These are phyloP conservation scores for Brettanomyces anomalus DNA, from an alignment of 805 yeast genomes.

Conservation along the genomic window DNA sequence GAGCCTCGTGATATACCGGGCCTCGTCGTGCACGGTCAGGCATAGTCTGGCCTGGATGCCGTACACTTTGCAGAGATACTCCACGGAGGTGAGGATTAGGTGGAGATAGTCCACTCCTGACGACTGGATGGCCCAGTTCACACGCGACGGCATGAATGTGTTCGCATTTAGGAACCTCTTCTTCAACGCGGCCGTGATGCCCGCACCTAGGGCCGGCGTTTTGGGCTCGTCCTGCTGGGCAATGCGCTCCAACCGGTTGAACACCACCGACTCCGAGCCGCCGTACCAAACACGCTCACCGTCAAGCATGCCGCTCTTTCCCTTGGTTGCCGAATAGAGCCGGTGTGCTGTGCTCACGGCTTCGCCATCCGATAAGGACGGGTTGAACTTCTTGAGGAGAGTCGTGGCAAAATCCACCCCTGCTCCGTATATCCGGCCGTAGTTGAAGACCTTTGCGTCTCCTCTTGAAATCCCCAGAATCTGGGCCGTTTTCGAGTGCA, in stretches of 20 bases:
- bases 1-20: conserved; percentile 68
- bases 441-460: conserved; percentile 92
- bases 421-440: conserved; percentile 97
- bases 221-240: conserved; percentile 74
- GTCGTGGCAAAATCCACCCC: conserved; percentile 86
- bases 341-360: conserved; percentile 57
- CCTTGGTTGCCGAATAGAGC: conserved; percentile 79
- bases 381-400: conserved; percentile 77
- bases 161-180: conserved; percentile 54
- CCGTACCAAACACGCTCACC: conserved; percentile 52
- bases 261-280: conserved; percentile 89
- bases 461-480: conserved; percentile 83
- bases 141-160: conserved; percentile 76
- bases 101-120: conserved; percentile 97
- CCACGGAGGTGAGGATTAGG: conserved; percentile 77
- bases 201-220: conserved; percentile 91
- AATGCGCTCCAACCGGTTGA: conserved; percentile 79
- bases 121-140: conserved; percentile 97
- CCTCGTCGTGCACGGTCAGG: conserved; percentile 92
- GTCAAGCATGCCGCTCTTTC: conserved; percentile 28
- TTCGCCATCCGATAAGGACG: conserved; percentile 52
- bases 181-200: conserved; percentile 78
- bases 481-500: conserved; percentile 88
- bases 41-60: conserved; percentile 65
- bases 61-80: conserved; percentile 60